These are phyloP conservation scores for Globomyces pollinis-pini DNA, from an alignment of 192 early-diverging fungal genomes.

Conservation along the genomic window DNA sequence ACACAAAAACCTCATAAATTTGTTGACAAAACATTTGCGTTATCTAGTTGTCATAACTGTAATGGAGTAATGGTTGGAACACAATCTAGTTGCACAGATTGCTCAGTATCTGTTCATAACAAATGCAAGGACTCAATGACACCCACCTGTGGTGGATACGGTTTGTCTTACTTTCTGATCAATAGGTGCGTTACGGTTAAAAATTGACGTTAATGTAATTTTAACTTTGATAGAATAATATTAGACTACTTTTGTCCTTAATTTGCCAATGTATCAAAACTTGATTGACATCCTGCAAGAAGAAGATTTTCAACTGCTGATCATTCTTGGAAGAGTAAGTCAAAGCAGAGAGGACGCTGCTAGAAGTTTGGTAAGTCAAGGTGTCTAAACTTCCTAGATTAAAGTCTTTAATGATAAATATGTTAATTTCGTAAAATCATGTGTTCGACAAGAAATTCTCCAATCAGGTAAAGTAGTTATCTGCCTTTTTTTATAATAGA, in stretches of 20 bases:
- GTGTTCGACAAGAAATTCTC: slow-evolving; percentile 3
- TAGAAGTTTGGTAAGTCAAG: neutral
- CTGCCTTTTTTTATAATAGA: slow-evolving; percentile 17
- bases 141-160: neutral
- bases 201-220: neutral
- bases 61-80: neutral
- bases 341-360: slow-evolving; percentile 3
- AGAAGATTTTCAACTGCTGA: neutral
- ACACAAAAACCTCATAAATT: slow-evolving; percentile 4
- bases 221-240: neutral
- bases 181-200: neutral
- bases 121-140: slow-evolving; percentile 1
- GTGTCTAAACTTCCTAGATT: neutral
- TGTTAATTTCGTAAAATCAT: neutral
- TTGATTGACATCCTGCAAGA: neutral
- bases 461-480: neutral
- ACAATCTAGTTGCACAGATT: slow-evolving; percentile 1
- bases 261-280: neutral
- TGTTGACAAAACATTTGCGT: neutral
- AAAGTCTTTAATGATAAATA: neutral
- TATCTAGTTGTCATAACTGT: neutral
- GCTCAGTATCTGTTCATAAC: neutral
- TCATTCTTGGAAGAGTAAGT: neutral
- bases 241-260: neutral
- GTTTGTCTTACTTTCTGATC: too few species aligned